Conservation (phyloP, 257 asterid species). For the Euphrasia confusa region DNA sequence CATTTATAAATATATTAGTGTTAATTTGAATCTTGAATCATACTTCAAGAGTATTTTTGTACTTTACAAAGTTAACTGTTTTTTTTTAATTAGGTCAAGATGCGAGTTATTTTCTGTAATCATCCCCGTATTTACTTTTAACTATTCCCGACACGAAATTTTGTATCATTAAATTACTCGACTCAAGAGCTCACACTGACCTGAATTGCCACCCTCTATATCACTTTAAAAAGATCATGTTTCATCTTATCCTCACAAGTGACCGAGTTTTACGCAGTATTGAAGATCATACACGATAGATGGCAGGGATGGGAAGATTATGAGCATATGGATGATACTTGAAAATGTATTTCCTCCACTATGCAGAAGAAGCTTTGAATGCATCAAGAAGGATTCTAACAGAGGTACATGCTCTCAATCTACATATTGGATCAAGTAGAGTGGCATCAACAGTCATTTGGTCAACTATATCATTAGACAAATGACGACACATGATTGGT, state of each 20-base stretch:
- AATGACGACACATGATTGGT: constrained; percentile 38
- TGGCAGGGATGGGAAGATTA: constrained; percentile 32
- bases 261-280: constrained; percentile 7
- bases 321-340: constrained; percentile 36
- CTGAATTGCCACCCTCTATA: background rate
- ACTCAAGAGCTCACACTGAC: background rate
- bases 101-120: no score
- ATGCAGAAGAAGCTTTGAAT: constrained; percentile 28
- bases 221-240: constrained; percentile 16
- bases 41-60: no score
- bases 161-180: background rate
- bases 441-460: constrained; percentile 36
- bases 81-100: no score
- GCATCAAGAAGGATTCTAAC: constrained; percentile 28
- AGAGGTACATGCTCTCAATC: constrained; percentile 33
- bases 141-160: background rate
- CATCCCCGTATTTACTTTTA: no score
- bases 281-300: constrained; percentile 26
- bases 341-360: constrained; percentile 47
- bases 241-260: constrained; percentile 24
- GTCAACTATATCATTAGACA: constrained; percentile 44
- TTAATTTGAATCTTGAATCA: no score
- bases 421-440: constrained; percentile 34
- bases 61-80: no score
- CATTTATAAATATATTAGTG: no score